A percentile compares a stretch with the other conserved stretches of the same genome.
Evolutionary conservation across 257 asterid genomes (phyloP).

Genomic region (Ilex aquifolium): DNA sequence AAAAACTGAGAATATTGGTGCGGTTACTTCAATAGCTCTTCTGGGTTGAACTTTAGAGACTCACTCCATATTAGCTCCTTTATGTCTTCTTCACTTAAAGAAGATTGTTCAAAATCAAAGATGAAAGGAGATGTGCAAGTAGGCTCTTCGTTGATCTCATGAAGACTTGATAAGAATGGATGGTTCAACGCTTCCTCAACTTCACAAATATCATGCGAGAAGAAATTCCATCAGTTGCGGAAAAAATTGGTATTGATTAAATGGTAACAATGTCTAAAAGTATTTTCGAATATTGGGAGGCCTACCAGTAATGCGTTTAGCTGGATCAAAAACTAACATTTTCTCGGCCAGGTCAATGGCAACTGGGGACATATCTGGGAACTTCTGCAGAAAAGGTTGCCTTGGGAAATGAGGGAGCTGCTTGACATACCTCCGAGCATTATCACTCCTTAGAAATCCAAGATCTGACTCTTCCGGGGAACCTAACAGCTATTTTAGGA

Average conservation of each 20-base stretch:
- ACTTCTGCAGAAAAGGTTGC: constrained; percentile 46
- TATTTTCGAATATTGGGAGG: not conserved
- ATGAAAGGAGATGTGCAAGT: constrained; percentile 63
- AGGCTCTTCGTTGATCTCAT: constrained; percentile 90
- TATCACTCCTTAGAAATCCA: constrained; percentile 71
- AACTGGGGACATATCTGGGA: constrained; percentile 53
- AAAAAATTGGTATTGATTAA: not conserved
- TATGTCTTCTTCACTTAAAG: constrained; percentile 75
- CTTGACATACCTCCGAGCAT: constrained; percentile 67
- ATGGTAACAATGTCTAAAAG: not conserved
- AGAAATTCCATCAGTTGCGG: constrained; percentile 9
- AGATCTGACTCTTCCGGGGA: constrained; percentile 89
- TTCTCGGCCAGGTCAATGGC: constrained; percentile 77
- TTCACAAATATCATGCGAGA: constrained; percentile 14
- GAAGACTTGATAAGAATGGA: constrained; percentile 71
- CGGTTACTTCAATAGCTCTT: constrained; percentile 18
- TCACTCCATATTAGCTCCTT: constrained; percentile 84
- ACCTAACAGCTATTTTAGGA: constrained; percentile 56
- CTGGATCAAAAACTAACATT: constrained; percentile 84
- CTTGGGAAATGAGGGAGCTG: constrained; percentile 66
- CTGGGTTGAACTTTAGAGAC: constrained; percentile 64
- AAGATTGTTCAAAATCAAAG: constrained; percentile 76
- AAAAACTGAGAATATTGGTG: too few relatives aligned
- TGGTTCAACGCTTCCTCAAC: constrained; percentile 87
- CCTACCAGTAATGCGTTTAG: constrained; percentile 78